phyloP scores from a whole-genome alignment of 2,329 filamentous ascomycete genomes.

The Trichophyton simii region DNA sequence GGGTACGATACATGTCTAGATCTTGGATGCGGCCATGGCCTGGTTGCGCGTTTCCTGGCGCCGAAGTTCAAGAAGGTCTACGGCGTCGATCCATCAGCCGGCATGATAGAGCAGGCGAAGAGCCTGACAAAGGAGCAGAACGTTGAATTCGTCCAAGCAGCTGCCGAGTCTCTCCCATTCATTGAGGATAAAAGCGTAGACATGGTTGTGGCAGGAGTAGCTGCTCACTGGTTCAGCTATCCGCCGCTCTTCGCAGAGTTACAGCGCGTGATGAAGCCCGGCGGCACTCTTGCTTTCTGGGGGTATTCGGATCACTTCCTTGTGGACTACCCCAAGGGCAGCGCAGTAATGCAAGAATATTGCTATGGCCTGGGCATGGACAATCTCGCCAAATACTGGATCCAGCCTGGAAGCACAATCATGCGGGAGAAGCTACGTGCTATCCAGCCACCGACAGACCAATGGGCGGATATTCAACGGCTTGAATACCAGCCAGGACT shows the following conservation, averaged over 20 bases:
- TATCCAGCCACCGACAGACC: slow-evolving; percentile 39
- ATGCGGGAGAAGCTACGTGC: slow-evolving; percentile 41
- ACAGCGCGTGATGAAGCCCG: slow-evolving; percentile 40
- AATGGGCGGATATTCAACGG: slow-evolving; percentile 43
- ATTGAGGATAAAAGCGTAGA: slow-evolving; percentile 41
- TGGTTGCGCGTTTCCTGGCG: slow-evolving; percentile 43
- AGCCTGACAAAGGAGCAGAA: slow-evolving; percentile 22
- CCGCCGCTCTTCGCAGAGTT: slow-evolving; percentile 43
- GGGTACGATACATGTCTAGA: slow-evolving; percentile 37
- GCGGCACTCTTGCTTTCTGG: slow-evolving; percentile 52
- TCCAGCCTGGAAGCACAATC: slow-evolving; percentile 43
- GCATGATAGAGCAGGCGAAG: slow-evolving; percentile 23
- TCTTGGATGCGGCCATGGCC: slow-evolving; percentile 52
- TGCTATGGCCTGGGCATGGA: slow-evolving; percentile 42
- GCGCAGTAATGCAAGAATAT: slow-evolving; percentile 43
- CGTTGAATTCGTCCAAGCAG: slow-evolving; percentile 39
- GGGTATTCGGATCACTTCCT: slow-evolving; percentile 54
- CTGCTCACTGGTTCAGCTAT: slow-evolving; percentile 57
- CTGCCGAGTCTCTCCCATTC: slow-evolving; percentile 44
- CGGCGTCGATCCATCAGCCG: slow-evolving; percentile 24
- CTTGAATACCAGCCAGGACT: slow-evolving; percentile 46
- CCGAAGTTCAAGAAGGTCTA: slow-evolving; percentile 41
- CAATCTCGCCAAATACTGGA: slow-evolving; percentile 48
- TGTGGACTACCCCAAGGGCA: slow-evolving; percentile 41
- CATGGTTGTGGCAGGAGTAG: slow-evolving; percentile 40